These are phyloP conservation scores for Rhytidiadelphus loreus DNA, from an alignment of 225 moss, liverwort and hornwort species.

Conservation along the genomic window DNA sequence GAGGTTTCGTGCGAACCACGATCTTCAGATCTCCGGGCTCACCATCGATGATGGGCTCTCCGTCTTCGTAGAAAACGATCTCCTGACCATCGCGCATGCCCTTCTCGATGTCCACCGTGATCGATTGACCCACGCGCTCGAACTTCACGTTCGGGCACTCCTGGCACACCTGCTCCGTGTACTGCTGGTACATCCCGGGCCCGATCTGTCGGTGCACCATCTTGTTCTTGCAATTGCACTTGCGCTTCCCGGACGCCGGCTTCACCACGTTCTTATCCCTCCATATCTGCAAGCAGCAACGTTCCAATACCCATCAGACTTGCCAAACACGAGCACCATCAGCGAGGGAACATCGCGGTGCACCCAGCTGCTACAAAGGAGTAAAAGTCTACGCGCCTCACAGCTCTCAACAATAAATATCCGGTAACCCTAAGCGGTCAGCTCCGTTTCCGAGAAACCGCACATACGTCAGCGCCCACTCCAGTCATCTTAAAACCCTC, in stretches of 20 bases:
- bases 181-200: conserved; percentile 96
- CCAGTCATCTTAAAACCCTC: not conserved
- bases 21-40: conserved; percentile 88
- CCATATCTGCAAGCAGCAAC: conserved; percentile 42
- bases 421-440: not conserved
- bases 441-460: not conserved
- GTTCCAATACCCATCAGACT: not conserved
- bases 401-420: not conserved
- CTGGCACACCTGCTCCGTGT: conserved; percentile 89
- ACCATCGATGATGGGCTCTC: conserved; percentile 80
- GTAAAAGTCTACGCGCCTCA: not conserved
- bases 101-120: conserved; percentile 78
- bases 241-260: conserved; percentile 84
- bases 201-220: conserved; percentile 82
- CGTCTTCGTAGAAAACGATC: conserved; percentile 89
- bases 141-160: conserved; percentile 97
- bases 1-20: conserved; percentile 44
- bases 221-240: conserved; percentile 92
- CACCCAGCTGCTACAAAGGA: not conserved
- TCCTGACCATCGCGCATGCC: conserved; percentile 92
- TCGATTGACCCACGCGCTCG: conserved; percentile 66
- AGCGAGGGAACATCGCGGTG: not conserved
- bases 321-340: too few relatives aligned
- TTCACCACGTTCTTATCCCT: conserved; percentile 90
- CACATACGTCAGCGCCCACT: not conserved